Percentiles rank a stretch among this genome's conserved stretches.
phyloP scores from a whole-genome alignment of 176 grass and related monocot species.

The Aegilops speltoides region DNA sequence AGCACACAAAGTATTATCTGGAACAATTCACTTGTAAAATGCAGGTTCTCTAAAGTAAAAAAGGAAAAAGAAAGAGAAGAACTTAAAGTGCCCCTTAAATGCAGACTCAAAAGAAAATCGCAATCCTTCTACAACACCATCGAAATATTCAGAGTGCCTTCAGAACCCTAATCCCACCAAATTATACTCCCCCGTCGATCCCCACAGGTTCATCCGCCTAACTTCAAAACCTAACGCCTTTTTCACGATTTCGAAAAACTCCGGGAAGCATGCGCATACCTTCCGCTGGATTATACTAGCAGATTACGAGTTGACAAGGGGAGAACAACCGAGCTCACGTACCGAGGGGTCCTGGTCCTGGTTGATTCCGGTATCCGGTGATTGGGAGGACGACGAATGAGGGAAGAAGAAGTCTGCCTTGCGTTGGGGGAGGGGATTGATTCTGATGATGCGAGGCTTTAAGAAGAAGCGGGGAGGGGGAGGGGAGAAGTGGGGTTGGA shows the following conservation, averaged over 20 bases:
- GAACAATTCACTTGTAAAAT: neutral
- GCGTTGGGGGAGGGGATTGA: conserved; percentile 22
- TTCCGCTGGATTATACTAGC: neutral
- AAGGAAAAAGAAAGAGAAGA: neutral
- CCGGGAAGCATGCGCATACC: neutral
- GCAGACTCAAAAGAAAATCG: neutral
- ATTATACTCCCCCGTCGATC: neutral
- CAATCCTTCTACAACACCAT: neutral
- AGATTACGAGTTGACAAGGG: neutral
- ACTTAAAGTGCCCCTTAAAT: neutral
- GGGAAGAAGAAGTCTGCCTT: conserved; percentile 16
- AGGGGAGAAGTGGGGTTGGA: neutral
- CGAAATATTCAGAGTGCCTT: neutral
- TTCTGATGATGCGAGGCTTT: conserved; percentile 33
- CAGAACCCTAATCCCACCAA: neutral
- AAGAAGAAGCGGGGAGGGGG: neutral
- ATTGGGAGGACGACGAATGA: neutral
- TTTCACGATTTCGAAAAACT: neutral
- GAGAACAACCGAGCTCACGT: conserved; percentile 7
- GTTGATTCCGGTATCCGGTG: neutral
- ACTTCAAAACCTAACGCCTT: neutral
- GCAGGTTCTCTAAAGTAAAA: neutral
- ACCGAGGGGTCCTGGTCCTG: neutral
- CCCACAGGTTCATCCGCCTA: neutral
- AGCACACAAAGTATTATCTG: neutral